Conservation (phyloP, 768 basidiomycete species). For the Agrocybe pediades region DNA sequence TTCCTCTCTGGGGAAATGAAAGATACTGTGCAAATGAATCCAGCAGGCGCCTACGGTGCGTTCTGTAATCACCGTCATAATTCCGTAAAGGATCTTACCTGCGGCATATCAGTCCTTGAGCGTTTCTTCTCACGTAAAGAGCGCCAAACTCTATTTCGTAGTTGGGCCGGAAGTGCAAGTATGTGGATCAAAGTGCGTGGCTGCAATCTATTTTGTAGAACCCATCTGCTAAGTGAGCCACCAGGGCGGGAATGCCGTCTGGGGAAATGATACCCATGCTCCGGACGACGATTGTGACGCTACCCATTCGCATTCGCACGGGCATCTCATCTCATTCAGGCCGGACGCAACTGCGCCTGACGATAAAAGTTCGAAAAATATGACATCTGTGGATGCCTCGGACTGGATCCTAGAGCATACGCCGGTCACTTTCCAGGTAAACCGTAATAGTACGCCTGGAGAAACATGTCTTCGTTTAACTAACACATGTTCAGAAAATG, state of each 20-base stretch:
- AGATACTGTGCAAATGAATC: slow-evolving; percentile 86
- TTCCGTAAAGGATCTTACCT: background rate
- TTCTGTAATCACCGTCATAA: background rate
- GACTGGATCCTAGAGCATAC: slow-evolving; percentile 84
- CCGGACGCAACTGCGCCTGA: slow-evolving; percentile 20
- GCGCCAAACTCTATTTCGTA: slow-evolving; percentile 85
- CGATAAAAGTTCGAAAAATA: slow-evolving; percentile 48
- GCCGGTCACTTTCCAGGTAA: slow-evolving; percentile 77
- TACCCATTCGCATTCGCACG: slow-evolving; percentile 71
- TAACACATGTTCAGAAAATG: no score
- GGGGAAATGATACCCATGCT: slow-evolving; percentile 77
- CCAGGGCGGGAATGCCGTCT: slow-evolving; percentile 80
- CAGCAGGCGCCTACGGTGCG: slow-evolving; percentile 75
- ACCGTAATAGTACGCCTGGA: no score
- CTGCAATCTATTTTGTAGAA: background rate
- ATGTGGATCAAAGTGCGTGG: slow-evolving; percentile 86
- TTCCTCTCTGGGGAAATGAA: slow-evolving; percentile 96
- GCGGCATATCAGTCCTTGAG: slow-evolving; percentile 58
- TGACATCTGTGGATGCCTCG: slow-evolving; percentile 77
- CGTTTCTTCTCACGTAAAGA: slow-evolving; percentile 91
- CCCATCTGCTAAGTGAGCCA: background rate
- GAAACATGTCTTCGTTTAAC: no score
- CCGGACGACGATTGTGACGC: slow-evolving; percentile 71
- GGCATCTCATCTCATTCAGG: slow-evolving; percentile 84
- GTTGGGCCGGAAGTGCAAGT: slow-evolving; percentile 93